Evolutionary conservation across 352 stramenopile species (phyloP), one percentile per base, ranked within the genome.

Genomic region (Peronospora farinosa): DNA sequence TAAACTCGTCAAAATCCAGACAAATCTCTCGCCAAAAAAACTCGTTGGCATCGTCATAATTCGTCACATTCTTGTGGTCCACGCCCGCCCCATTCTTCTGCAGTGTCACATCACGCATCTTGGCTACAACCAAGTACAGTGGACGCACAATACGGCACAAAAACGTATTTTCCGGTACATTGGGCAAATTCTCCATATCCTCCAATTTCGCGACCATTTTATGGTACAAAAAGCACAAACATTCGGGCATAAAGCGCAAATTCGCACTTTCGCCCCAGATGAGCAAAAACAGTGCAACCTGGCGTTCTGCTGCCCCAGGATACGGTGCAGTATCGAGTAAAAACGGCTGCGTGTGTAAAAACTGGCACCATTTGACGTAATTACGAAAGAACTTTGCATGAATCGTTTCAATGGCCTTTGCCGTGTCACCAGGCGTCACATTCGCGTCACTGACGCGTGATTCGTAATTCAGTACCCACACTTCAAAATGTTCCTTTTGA

Each of bases 371-470:
- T 58, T 95, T 95, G 56, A 54, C 51, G 61, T 97, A 96, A 65
- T 97, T 97, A 12, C 72, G 73, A 64, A 96, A 95, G 23, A 98
- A 95, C 63, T 97, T 97, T 40, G 78, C 72, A 66, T 98, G 96
- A 42, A 98, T 78, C 30, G 64, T 73, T 37, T 65, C 65, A 47
- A 92, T 67, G 17, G 75, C 77, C 13, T 79, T 72, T 27, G 86
- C 75, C 44, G 75, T 70, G 51, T 81, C 78, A 6, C 56, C 30
- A 10, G 57, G 50, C 13, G 48, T 50, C 25, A 61, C 51, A 7
- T 51, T 36, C 0, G 32, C 36, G 10, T 63, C 52, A 13, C 63
- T 37, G 56, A 73, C 68, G 13, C 78, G 68, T n/a, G 74, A 88
- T 63, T 92, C 74, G 57, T 82, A 82, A 60, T 95, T 95, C 52